Evolutionary conservation across 1,139 yeast species (phyloP).

Genomic region (Zygosaccharomyces pseudobailii): DNA sequence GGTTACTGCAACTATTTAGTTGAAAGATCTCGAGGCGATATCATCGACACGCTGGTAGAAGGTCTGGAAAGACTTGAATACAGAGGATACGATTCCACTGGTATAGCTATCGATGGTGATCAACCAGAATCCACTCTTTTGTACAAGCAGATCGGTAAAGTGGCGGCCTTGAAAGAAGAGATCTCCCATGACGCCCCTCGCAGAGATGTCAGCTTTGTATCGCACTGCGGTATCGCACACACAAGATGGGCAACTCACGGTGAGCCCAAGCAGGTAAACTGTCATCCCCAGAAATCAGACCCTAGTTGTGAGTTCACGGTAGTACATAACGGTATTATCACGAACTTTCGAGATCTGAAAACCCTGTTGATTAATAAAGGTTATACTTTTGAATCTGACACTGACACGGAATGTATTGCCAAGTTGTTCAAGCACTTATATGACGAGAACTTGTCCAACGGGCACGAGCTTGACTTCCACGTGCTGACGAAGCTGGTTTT

Average conservation of each 20-base stretch:
- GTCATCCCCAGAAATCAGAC: conserved; percentile 96
- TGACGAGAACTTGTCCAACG: conserved; percentile 67
- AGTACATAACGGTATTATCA: conserved; percentile 97
- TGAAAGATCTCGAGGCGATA: conserved; percentile 88
- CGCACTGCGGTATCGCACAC: conserved; percentile 96
- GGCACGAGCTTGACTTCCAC: conserved; percentile 74
- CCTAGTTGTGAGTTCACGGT: conserved; percentile 75
- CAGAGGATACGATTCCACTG: conserved; percentile 97
- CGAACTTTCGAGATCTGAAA: conserved; percentile 87
- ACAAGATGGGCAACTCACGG: conserved; percentile 99
- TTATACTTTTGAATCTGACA: conserved; percentile 79
- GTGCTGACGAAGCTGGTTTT: conserved; percentile 90
- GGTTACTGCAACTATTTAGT: conserved; percentile 96
- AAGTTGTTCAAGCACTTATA: conserved; percentile 88
- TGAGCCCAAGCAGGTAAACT: conserved; percentile 76
- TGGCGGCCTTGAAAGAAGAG: conserved; percentile 68
- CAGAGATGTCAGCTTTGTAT: conserved; percentile 60
- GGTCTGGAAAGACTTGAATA: conserved; percentile 93
- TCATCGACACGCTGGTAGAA: conserved; percentile 80
- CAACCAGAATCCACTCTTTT: conserved; percentile 57
- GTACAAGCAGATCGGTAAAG: conserved; percentile 89
- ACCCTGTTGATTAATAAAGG: conserved; percentile 79
- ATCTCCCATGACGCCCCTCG: conserved; percentile 53
- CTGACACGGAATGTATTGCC: conserved; percentile 98
- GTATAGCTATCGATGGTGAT: conserved; percentile 92